Percentiles rank a stretch among this genome's conserved stretches.
Evolutionary conservation across 306 rosid genomes (phyloP).

Genomic region (Vigna unguiculata): DNA sequence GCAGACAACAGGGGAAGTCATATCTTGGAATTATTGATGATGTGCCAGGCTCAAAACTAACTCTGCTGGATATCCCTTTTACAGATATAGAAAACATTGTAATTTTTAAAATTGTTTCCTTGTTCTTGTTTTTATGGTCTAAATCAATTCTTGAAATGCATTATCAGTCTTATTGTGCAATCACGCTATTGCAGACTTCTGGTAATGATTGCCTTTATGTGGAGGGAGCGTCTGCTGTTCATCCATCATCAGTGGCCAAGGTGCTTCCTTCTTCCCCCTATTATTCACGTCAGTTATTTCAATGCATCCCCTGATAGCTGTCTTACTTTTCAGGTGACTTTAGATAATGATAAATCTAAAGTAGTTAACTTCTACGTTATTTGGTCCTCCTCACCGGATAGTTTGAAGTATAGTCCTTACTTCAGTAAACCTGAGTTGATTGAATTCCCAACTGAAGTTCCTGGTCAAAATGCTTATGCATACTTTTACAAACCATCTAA

Average conservation of each 20-base stretch:
- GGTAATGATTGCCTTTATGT: constrained; percentile 67
- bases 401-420: constrained; percentile 70
- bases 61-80: constrained; percentile 81
- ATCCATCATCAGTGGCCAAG: constrained; percentile 86
- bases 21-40: constrained; percentile 86
- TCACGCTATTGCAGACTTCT: constrained; percentile 62
- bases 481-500: constrained; percentile 88
- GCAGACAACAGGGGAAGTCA: constrained; percentile 85
- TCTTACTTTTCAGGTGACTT: constrained; percentile 66
- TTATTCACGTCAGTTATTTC: constrained; percentile 11
- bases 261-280: constrained; percentile 45
- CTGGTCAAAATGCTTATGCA: constrained; percentile 91
- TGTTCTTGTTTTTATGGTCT: background rate
- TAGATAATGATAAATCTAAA: constrained; percentile 63
- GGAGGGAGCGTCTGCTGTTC: constrained; percentile 86
- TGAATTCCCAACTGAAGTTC: constrained; percentile 94
- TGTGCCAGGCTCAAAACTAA: constrained; percentile 58
- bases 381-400: constrained; percentile 94
- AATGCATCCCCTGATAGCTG: constrained; percentile 11
- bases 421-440: constrained; percentile 83
- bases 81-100: constrained; percentile 87
- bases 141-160: constrained; percentile 19
- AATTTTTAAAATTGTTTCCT: constrained; percentile 44
- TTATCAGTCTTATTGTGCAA: constrained; percentile 33
- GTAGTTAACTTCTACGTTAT: constrained; percentile 67